Percentiles rank a stretch among this genome's conserved stretches.
Conservation (phyloP, 2,329 filamentous ascomycete genomes). For the Colletotrichum sp. region DNA sequence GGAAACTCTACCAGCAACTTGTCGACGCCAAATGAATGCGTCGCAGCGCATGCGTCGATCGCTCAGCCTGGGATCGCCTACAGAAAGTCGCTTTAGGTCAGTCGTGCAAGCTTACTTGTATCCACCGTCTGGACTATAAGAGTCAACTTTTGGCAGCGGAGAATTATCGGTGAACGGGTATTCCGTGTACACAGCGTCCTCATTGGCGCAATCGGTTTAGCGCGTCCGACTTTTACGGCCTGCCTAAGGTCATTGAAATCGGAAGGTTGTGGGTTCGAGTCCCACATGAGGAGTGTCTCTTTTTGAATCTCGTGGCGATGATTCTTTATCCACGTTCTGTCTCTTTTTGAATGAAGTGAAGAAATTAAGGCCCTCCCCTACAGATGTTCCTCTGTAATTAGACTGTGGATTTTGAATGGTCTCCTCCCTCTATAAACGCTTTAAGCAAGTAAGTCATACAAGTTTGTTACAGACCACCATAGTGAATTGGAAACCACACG, state of each 20-base stretch:
- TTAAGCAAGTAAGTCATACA: too few species aligned
- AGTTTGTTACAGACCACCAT: too few species aligned
- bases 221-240: slow-evolving; percentile 21
- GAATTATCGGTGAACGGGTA: background rate
- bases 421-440: too few species aligned
- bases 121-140: background rate
- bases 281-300: slow-evolving; percentile 6
- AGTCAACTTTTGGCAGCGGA: background rate
- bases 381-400: too few species aligned
- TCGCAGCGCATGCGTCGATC: background rate
- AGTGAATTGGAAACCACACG: too few species aligned
- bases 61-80: background rate
- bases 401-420: too few species aligned
- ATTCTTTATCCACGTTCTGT: background rate
- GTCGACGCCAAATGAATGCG: background rate
- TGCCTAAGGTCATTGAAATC: background rate
- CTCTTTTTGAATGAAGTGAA: too few species aligned
- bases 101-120: background rate
- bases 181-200: background rate
- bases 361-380: too few species aligned
- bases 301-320: background rate
- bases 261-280: slow-evolving; percentile 22
- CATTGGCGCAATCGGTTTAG: slow-evolving; percentile 23
- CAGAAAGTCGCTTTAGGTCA: background rate
- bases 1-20: background rate